Evolutionary conservation across 768 basidiomycete genomes (phyloP).

Genomic region (Suillus hirtellus): DNA sequence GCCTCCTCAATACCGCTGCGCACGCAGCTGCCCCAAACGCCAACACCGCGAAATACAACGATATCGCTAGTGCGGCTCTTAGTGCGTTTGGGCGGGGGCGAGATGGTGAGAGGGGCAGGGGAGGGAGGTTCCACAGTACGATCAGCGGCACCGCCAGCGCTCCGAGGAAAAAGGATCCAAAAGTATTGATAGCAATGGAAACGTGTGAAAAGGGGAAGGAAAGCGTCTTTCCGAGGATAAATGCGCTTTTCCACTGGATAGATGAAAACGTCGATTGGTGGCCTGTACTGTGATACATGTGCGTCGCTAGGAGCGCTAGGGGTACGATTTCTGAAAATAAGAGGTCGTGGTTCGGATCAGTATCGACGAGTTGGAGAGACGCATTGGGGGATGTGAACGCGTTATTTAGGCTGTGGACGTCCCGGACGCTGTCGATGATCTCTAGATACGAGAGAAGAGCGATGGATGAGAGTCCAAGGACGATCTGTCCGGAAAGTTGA

Average conservation of each 20-base stretch:
- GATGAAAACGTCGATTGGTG: constrained; percentile 89
- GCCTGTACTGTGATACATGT: constrained; percentile 85
- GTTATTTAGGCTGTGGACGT: constrained; percentile 55
- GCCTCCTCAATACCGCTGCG: constrained; percentile 75
- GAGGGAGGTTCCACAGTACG: constrained; percentile 77
- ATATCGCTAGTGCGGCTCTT: constrained; percentile 61
- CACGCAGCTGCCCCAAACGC: constrained; percentile 70
- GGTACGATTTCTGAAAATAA: constrained; percentile 70
- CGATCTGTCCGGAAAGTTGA: constrained; percentile 83
- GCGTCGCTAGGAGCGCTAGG: constrained; percentile 72
- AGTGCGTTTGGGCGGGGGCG: constrained; percentile 35
- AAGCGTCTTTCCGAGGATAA: constrained; percentile 71
- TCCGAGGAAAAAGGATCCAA: constrained; percentile 41
- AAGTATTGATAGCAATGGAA: constrained; percentile 74
- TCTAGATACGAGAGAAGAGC: constrained; percentile 80
- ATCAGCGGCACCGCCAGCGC: neutral
- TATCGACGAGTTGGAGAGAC: constrained; percentile 38
- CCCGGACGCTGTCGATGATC: constrained; percentile 77
- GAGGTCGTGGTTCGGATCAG: constrained; percentile 36
- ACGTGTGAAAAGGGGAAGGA: constrained; percentile 73
- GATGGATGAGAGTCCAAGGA: constrained; percentile 60
- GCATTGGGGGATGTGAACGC: constrained; percentile 52
- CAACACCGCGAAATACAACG: constrained; percentile 66
- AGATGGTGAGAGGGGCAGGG: constrained; percentile 34
- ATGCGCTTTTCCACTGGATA: constrained; percentile 95